Evolutionary conservation across 768 basidiomycete genomes (phyloP).

Genomic region (Kwoniella botswanensis): DNA sequence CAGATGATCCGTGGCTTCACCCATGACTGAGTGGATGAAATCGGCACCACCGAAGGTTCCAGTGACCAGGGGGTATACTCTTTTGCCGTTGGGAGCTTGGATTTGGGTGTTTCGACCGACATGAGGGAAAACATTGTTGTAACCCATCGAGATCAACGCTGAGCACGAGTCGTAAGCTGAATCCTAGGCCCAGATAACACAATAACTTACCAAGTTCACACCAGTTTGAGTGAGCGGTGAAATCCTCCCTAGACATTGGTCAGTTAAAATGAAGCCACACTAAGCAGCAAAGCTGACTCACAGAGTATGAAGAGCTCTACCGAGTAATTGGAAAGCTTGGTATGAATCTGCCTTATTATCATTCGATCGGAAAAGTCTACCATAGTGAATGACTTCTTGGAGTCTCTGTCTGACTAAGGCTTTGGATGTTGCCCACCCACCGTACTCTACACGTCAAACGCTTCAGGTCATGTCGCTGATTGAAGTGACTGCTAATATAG

Average conservation of each 20-base stretch:
- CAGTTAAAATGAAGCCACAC: slow-evolving; percentile 13
- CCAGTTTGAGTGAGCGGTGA: slow-evolving; percentile 79
- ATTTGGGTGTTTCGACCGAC: slow-evolving; percentile 80
- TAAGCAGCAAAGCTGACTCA: neutral
- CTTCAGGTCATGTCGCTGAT: too few species aligned
- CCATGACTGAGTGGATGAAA: slow-evolving; percentile 57
- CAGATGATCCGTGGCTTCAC: slow-evolving; percentile 64
- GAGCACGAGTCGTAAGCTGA: neutral
- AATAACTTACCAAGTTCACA: slow-evolving; percentile 65
- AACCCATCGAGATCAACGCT: slow-evolving; percentile 73
- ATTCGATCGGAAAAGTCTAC: slow-evolving; percentile 65
- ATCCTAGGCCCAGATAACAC: too few species aligned
- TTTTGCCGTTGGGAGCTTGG: slow-evolving; percentile 73
- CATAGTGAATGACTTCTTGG: slow-evolving; percentile 77
- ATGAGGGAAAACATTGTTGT: slow-evolving; percentile 78
- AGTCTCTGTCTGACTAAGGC: slow-evolving; percentile 66
- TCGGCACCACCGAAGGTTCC: slow-evolving; percentile 62
- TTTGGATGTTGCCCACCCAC: slow-evolving; percentile 80
- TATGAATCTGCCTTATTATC: slow-evolving; percentile 61
- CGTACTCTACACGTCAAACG: slow-evolving; percentile 51
- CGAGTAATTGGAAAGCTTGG: slow-evolving; percentile 72
- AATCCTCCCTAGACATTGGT: slow-evolving; percentile 68
- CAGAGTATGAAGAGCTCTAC: slow-evolving; percentile 61
- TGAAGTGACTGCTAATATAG: too few species aligned
- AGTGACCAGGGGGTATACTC: slow-evolving; percentile 81